Conservation (phyloP, 306 rosid species). For the Hippophae gyantsensis region DNA sequence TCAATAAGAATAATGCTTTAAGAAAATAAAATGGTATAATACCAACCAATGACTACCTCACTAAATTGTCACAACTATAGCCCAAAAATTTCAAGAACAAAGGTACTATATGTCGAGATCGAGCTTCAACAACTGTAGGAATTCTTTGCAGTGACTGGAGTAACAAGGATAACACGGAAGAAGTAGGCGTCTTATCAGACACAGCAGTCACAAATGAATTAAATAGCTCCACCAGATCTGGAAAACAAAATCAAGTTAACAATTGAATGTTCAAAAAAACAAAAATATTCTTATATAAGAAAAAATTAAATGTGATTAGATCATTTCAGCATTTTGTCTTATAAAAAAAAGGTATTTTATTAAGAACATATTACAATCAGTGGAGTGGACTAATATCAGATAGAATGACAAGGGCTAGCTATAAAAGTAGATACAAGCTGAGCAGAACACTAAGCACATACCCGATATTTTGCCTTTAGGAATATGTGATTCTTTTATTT, state of each 20-base stretch:
- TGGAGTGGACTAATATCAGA: too few species aligned
- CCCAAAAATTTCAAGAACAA: slow-evolving; percentile 72
- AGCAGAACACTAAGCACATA: too few species aligned
- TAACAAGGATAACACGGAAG: slow-evolving; percentile 48
- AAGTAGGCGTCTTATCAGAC: slow-evolving; percentile 54
- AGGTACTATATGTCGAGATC: slow-evolving; percentile 51
- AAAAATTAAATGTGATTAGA: too few species aligned
- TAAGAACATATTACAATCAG: too few species aligned
- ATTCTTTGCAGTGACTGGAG: slow-evolving; percentile 69
- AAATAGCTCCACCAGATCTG: slow-evolving; percentile 59
- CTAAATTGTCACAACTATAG: slow-evolving; percentile 37
- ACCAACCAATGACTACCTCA: slow-evolving; percentile 38
- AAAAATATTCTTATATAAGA: too few species aligned
- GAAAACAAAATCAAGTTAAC: slow-evolving; percentile 24
- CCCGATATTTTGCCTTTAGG: too few species aligned
- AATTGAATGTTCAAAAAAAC: slow-evolving; percentile 10
- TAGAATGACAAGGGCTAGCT: too few species aligned
- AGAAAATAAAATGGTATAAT: background rate
- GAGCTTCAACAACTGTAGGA: slow-evolving; percentile 51
- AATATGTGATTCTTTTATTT: too few species aligned
- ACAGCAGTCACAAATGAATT: slow-evolving; percentile 32
- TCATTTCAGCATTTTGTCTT: too few species aligned
- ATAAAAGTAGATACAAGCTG: too few species aligned
- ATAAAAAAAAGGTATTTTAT: too few species aligned
- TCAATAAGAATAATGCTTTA: slow-evolving; percentile 3